These are phyloP conservation scores for Sugiyamaella grinbergsii DNA, from an alignment of 1,139 yeast genomes.

Conservation along the genomic window DNA sequence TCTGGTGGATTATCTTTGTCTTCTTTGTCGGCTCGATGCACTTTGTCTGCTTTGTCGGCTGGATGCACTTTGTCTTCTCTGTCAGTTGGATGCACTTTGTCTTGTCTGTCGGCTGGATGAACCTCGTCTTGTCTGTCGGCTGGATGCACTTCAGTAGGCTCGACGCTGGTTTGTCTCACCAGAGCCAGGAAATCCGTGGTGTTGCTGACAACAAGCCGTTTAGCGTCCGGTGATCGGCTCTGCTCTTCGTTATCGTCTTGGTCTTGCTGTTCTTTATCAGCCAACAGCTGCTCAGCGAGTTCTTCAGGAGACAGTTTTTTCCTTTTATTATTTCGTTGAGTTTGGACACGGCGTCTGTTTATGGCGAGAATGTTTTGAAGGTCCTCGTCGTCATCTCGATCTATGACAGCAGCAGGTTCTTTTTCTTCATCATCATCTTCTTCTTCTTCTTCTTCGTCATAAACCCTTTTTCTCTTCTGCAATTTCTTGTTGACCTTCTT, in stretches of 20 bases:
- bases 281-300: slow-evolving; percentile 30
- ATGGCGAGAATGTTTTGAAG: slow-evolving; percentile 48
- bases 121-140: background rate
- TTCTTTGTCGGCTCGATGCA: background rate
- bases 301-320: slow-evolving; percentile 31
- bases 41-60: background rate
- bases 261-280: slow-evolving; percentile 21
- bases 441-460: slow-evolving; percentile 32
- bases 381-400: slow-evolving; percentile 48
- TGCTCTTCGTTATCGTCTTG: slow-evolving; percentile 22
- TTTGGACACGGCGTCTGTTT: slow-evolving; percentile 49
- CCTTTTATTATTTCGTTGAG: slow-evolving; percentile 30
- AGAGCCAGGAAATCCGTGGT: slow-evolving; percentile 30
- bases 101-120: slow-evolving; percentile 10
- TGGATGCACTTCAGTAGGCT: slow-evolving; percentile 5
- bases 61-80: slow-evolving; percentile 1
- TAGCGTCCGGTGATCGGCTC: slow-evolving; percentile 15
- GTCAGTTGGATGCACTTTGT: slow-evolving; percentile 8
- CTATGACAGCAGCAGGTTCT: slow-evolving; percentile 4
- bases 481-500: slow-evolving; percentile 41
- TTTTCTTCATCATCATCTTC: slow-evolving; percentile 28
- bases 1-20: background rate
- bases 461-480: slow-evolving; percentile 31
- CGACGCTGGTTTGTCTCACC: slow-evolving; percentile 21
- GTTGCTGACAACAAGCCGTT: slow-evolving; percentile 28